Base-by-base conservation (phyloP, 495 filamentous ascomycete species). In the Aspergillus avenaceus region DNA sequence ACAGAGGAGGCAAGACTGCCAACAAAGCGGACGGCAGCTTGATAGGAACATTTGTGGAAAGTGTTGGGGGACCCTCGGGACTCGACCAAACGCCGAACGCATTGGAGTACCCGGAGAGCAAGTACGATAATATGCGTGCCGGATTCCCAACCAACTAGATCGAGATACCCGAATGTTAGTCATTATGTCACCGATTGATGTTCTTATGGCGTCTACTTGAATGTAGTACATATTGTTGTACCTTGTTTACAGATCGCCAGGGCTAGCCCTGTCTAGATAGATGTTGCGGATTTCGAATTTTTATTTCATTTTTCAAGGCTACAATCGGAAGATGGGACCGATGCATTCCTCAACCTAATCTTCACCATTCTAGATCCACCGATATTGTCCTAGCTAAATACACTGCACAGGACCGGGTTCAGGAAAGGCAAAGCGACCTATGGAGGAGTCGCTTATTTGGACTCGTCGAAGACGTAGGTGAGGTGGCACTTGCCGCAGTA, bases 401-500 rank as follows among this genome's bases (percentile, higher is more conserved):
- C 49, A 40, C 56, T 49, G 60, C 38, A 53, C 64, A 50, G 19
- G 36, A 62, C 60, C 50, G 55, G 53, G 37, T 53, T 37, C 14
- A 44, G 43, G 54, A 54, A 44, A 55, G 59, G 49, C 60, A 37
- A 53, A 34, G 25, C 52, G 49, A 65, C 48, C 31, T 37, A 23
- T n/a, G 19, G 22, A 7, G 24, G 44, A 42, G 52, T 67, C 66
- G 60, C 66, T 64, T 82, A 81, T 61, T 81, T 80, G 63, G 77
- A 78, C 80, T 91, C 87, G 74, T 97, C 95, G 78, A 99, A 97
- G 77, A 97, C 91, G 80, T 99, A 99, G 79, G 93, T 99, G 53
- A 97, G 84, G 82, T 99, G 93, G 86, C 93, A 99, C 69, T 86
- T 88, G 57, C 93, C 93, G 72, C 93, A 99, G 85, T 99, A 99